Percentiles rank a stretch among this genome's conserved stretches.
phyloP scores from a whole-genome alignment of 108 stramenopile species.

The Nannochloropsis salina region DNA sequence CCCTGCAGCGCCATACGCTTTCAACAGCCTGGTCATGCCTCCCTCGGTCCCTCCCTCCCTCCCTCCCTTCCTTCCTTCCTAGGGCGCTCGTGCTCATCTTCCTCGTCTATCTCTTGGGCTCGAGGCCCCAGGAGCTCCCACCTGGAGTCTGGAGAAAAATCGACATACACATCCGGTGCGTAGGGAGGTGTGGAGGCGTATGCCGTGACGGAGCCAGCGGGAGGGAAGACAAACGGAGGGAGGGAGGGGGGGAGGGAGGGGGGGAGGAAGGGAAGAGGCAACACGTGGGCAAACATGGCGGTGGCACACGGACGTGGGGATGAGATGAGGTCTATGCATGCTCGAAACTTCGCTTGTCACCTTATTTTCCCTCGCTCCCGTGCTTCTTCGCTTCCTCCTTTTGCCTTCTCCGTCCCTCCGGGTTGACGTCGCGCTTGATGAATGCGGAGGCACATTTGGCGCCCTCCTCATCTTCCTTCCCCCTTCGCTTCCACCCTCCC shows the following conservation, averaged over 20 bases:
- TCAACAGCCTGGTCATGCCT: background rate
- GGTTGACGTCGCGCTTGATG: background rate
- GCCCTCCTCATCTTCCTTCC: background rate
- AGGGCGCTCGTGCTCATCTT: background rate
- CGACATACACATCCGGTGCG: background rate
- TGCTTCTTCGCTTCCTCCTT: background rate
- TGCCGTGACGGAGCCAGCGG: background rate
- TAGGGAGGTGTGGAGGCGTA: background rate
- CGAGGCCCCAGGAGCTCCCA: too few relatives aligned
- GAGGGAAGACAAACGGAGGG: background rate
- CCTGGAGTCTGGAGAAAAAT: background rate
- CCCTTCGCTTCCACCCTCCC: background rate
- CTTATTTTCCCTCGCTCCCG: background rate
- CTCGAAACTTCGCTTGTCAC: background rate
- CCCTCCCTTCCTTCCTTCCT: background rate
- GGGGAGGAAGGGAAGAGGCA: background rate
- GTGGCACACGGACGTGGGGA: background rate
- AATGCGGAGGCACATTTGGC: background rate
- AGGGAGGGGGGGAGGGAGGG: background rate
- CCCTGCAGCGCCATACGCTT: background rate
- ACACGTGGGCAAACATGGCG: background rate
- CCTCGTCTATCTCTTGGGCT: too few relatives aligned
- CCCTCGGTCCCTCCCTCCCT: background rate
- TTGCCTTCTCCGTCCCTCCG: background rate
- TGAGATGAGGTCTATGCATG: background rate